These are phyloP conservation scores for Juglanconis sp. DNA, from an alignment of 2,329 filamentous ascomycete genomes.

Conservation along the genomic window DNA sequence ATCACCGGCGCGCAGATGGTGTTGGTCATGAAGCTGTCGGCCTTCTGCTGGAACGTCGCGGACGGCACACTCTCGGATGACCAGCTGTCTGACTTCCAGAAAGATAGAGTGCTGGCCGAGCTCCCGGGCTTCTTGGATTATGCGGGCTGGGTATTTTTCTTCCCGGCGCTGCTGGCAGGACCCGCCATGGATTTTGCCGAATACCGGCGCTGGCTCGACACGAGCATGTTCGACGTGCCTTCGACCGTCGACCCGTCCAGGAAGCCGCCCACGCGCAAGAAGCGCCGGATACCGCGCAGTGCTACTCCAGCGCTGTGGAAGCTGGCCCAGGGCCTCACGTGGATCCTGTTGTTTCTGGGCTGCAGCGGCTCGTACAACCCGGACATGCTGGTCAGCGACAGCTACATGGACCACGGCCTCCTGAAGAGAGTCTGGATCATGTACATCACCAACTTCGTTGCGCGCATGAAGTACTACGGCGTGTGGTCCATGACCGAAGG, in stretches of 20 bases:
- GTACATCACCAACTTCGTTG: constrained; percentile 78
- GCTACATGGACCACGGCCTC: constrained; percentile 67
- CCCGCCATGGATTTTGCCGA: constrained; percentile 94
- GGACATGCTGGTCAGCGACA: constrained; percentile 59
- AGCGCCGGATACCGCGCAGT: constrained; percentile 88
- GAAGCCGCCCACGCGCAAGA: constrained; percentile 80
- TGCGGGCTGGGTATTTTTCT: constrained; percentile 89
- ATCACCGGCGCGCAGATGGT: constrained; percentile 98
- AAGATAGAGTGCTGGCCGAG: constrained; percentile 70
- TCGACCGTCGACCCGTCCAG: constrained; percentile 78
- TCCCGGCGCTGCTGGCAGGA: constrained; percentile 83
- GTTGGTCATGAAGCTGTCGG: constrained; percentile 91
- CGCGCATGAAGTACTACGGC: constrained; percentile 91
- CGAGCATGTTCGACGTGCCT: constrained; percentile 88
- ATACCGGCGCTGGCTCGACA: constrained; percentile 89
- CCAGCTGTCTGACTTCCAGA: constrained; percentile 83
- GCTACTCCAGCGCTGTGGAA: constrained; percentile 81
- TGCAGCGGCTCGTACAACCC: constrained; percentile 66
- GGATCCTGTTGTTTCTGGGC: constrained; percentile 76
- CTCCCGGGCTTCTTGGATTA: constrained; percentile 79
- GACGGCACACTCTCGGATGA: constrained; percentile 79
- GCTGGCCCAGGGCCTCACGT: constrained; percentile 66
- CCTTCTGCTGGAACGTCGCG: constrained; percentile 97
- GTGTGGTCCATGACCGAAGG: constrained; percentile 94
- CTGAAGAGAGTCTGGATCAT: constrained; percentile 72